phyloP scores from a whole-genome alignment of 208 protist species.

The Leishmania braziliensis region DNA sequence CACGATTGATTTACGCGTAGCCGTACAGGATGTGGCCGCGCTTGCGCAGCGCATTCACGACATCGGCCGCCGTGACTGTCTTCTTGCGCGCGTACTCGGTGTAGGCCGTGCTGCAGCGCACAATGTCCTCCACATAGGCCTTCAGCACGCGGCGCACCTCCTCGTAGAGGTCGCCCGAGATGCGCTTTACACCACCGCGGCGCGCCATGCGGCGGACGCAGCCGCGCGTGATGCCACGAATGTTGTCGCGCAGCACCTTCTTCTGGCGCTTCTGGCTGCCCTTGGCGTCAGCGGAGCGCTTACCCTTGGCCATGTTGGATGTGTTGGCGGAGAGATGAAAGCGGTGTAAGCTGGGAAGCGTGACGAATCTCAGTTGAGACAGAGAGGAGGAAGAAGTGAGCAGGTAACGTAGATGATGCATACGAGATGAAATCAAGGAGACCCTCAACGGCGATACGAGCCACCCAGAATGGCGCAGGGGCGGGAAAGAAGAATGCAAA shows the following conservation, averaged over 20 bases:
- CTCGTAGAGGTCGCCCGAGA: constrained; percentile 73
- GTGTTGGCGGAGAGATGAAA: neutral
- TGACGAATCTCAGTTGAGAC: neutral
- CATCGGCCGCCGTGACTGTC: constrained; percentile 84
- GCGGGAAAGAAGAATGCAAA: no score
- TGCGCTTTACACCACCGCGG: constrained; percentile 93
- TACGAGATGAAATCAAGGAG: neutral
- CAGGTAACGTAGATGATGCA: neutral
- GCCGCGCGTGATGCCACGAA: constrained; percentile 84
- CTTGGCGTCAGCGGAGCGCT: constrained; percentile 72
- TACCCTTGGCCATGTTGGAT: constrained; percentile 72
- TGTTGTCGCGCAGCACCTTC: constrained; percentile 88
- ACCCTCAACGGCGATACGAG: no score
- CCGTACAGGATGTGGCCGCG: constrained; percentile 91
- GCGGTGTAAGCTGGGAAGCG: neutral
- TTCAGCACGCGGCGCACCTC: constrained; percentile 83
- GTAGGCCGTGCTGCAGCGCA: constrained; percentile 84
- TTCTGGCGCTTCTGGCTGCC: constrained; percentile 82
- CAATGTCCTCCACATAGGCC: constrained; percentile 78
- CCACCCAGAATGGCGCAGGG: no score
- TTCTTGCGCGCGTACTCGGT: constrained; percentile 84
- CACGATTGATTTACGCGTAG: constrained; percentile 53
- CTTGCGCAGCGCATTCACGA: constrained; percentile 91
- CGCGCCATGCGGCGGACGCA: constrained; percentile 90
- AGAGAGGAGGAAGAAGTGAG: neutral